phyloP scores from a whole-genome alignment of 495 filamentous ascomycete genomes.

The Neurospora tetraspora region DNA sequence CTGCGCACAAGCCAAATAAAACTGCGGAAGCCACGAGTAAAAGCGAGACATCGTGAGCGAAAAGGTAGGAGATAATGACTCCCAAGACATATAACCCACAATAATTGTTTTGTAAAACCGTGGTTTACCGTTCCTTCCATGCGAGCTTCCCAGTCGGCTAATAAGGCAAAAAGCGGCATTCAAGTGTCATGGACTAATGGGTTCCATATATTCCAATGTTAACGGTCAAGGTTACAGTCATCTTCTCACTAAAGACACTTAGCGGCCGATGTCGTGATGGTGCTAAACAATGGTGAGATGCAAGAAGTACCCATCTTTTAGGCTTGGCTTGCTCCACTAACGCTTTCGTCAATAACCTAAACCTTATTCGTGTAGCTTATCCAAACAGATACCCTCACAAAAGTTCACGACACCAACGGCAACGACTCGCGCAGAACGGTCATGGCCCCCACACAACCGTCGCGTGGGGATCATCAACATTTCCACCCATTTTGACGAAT shows the following conservation, averaged over 20 bases:
- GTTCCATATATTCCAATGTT: not conserved
- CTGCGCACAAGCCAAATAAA: too few relatives aligned
- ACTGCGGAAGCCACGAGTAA: too few relatives aligned
- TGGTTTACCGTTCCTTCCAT: not conserved
- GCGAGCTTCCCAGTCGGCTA: not conserved
- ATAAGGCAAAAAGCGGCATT: not conserved
- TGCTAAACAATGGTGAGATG: not conserved
- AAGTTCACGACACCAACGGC: not conserved
- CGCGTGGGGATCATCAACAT: not conserved
- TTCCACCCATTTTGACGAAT: not conserved
- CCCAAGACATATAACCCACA: too few relatives aligned
- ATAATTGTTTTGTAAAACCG: not conserved
- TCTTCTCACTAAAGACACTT: not conserved
- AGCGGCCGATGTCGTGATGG: not conserved
- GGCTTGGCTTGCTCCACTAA: not conserved
- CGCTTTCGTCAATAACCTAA: not conserved
- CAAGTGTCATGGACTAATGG: not conserved
- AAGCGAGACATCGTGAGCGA: too few relatives aligned
- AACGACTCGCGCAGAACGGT: not conserved
- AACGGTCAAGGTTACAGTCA: not conserved
- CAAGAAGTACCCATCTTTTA: not conserved
- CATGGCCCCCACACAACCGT: not conserved
- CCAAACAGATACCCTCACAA: not conserved
- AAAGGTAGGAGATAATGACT: too few relatives aligned
- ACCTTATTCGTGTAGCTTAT: not conserved